These are phyloP conservation scores for Candida ponderosae DNA, from an alignment of 805 yeast genomes.

Conservation along the genomic window DNA sequence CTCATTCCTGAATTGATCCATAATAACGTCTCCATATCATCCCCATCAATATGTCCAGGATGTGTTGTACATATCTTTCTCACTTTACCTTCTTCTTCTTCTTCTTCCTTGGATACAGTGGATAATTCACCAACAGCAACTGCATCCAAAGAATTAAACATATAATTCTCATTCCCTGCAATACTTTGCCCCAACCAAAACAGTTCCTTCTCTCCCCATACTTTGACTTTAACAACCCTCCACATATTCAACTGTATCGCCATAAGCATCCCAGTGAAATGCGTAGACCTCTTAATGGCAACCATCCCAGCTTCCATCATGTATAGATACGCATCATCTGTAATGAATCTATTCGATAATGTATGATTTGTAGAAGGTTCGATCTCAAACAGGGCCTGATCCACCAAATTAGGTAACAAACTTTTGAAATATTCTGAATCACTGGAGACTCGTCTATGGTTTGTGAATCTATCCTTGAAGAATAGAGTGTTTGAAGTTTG, in stretches of 20 bases:
- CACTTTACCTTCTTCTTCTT: constrained; percentile 28
- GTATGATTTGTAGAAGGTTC: neutral
- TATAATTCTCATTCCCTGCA: neutral
- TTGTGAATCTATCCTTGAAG: constrained; percentile 28
- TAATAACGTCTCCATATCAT: constrained; percentile 38
- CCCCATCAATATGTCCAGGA: constrained; percentile 51
- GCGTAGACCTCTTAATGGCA: constrained; percentile 9
- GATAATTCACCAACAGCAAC: too few relatives aligned
- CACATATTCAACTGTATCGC: constrained; percentile 9
- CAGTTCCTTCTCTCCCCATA: constrained; percentile 25
- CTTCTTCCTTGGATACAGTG: constrained; percentile 6
- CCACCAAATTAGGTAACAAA: neutral
- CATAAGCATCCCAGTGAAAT: constrained; percentile 11
- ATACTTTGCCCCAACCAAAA: constrained; percentile 23
- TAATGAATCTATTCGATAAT: neutral
- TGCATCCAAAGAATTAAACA: too few relatives aligned
- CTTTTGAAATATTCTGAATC: neutral
- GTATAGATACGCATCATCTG: constrained; percentile 1
- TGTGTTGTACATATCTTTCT: constrained; percentile 52
- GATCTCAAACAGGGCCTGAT: neutral
- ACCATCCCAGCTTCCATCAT: constrained; percentile 20
- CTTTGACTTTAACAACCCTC: constrained; percentile 6
- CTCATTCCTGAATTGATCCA: constrained; percentile 63
- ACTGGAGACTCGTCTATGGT: neutral
- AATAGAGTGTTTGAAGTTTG: constrained; percentile 27